Evolutionary conservation across 352 stramenopile species (phyloP), one percentile per base, ranked within the genome.

Genomic region (Phytopythium ostracodes): DNA sequence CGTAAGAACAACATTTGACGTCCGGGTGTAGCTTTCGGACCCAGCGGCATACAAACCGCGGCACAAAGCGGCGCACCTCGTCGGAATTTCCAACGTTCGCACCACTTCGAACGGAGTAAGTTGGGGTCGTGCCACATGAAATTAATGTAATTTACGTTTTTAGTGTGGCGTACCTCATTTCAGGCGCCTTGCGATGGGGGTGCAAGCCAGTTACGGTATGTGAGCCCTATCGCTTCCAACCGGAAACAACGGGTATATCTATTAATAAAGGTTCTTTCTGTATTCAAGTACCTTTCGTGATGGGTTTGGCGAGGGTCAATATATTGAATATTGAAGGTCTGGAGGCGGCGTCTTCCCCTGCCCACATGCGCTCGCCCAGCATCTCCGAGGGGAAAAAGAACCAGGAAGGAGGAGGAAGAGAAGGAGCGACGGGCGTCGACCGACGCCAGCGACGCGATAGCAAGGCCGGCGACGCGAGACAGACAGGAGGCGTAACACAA

Each of bases 161-260:
- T 54, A 54, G 15, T 54, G 47, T 54, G 25, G 5, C 4, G 6
- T 0, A 54, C 47, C 20, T 33, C 4, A 15, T 11, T 4, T 8
- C 0, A 35, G 11, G 4, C 6, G 5, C 25, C 6, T n/a, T 24
- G 47, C 14, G 47, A 54, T 54, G 47, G 29, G 24, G 50, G 22
- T n/a, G 33, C 54, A 60, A 60, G 55, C 55, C 55, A 60, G 55
- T 57, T 60, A 60, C 55, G 36, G 55, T 60, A 60, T 8, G 18
- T 60, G 54, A 60, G 0, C 54, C 38, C 54, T n/a, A 51, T 36
- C 40, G 20, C 10, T 17, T n/a, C 36, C 22, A n/a, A 20, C 22
- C 15, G 20, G 27, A 36, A 60, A 24, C 2, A 40, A 20, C 27
- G 5, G 38, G 4, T 17, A 11, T 29, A 60, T 60, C 1, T 12